Evolutionary conservation across 345 rosid species (phyloP), one percentile per base, ranked within the genome.

Genomic region (Draba incana): DNA sequence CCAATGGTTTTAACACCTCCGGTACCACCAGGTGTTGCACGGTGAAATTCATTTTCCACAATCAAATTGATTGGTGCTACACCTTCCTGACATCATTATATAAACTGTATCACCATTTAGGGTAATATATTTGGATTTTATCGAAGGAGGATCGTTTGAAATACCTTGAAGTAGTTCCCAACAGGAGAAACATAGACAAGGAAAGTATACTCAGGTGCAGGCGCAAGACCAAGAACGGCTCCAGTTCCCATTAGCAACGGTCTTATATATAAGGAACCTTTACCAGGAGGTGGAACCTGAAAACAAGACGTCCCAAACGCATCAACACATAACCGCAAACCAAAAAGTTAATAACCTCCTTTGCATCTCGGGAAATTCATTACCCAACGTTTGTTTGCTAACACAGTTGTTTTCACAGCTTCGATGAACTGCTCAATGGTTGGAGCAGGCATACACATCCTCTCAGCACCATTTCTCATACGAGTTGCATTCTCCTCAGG

Each of bases 341-440:
- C n/a, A 13, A 69, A 2, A 13, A 8, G 0, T 48, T 20, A 12
- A 39, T 7, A 45, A 47, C 3, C 49, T 59, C 20, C 39, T 47
- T 11, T 0, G 12, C 33, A 38, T 37, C 38, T 38, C 16, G 44
- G 25, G 4, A 20, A 42, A 23, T 57, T 59, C 23, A 28, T 75
- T 85, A 94, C 99, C 98, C 98, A 94, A 14, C 85, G 93, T 85
- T 80, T 87, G 85, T 94, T 94, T n/a, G 98, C 95, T 74, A 89
- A 78, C 43, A 89, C 96, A 45, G 92, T 89, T 64, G 67, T 81
- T 77, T 84, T 87, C 25, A 94, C 95, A 74, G 98, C 98, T 74
- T 87, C 88, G 15, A 94, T 86, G 79, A 91, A 94, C 78, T 94
- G 93, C 31, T 89, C 89, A 39, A 85, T 77, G 9, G 90, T 83